Evolutionary conservation across 345 rosid genomes (phyloP), one percentile per base, ranked within the genome.

Genomic region (Salix brachista): DNA sequence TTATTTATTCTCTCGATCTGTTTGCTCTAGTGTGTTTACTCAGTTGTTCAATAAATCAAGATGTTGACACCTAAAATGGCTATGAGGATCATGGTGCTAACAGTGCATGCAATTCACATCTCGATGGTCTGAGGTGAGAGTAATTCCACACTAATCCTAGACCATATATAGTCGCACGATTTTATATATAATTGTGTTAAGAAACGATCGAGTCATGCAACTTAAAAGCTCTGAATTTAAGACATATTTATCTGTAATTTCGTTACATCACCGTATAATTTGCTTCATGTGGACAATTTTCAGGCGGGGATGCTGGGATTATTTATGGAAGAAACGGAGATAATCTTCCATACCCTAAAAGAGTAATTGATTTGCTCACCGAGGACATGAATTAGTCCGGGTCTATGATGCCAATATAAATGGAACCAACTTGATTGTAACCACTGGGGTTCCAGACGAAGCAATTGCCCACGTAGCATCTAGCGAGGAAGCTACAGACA

Each of bases 231-330:
- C 12, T 6, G 39, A n/a, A 32, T 66, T 19, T 66, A 44, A 1
- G 37, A 37, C 5, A 21, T 10, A 18, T 50, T 50, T 52, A 52
- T 52, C n/a, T 52, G 10, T 3, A 18, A 19, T 18, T 41, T 6
- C 6, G 18, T 50, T 2, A 18, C 1, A 19, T 50, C 19, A 7
- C n/a, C 21, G 19, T 65, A 66, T 19, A 41, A 41, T 11, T 19
- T 23, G 9, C 42, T 18, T 23, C 26, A 11, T 6, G 42, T 68
- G 2, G 14, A 23, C 44, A 10, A 6, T 65, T 23, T 36, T 58
- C 65, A 78, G 84, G 84, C 25, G 79, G 75, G 19, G 81, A 81
- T 74, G 65, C 30, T 36, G 74, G 84, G 30, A 58, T 81, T 28
- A 67, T 65, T 23, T 66, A 78, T 46, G 77, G 79, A 30, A 78